Conservation (phyloP, 108 stramenopile species). For the Parmales sp. region DNA sequence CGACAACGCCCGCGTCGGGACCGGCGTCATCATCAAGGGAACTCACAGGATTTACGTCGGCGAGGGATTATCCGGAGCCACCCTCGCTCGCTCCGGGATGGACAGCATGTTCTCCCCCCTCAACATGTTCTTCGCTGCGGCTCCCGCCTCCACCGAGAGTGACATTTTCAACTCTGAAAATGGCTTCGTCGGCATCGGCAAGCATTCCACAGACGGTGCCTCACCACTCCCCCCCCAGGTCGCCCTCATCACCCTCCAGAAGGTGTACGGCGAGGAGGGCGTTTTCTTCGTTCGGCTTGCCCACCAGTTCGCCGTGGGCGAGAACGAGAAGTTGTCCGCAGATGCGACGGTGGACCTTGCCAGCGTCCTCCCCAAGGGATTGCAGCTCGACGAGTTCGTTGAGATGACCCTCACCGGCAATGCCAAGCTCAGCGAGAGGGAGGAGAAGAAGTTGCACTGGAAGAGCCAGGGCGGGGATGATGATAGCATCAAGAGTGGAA, state of each 20-base stretch:
- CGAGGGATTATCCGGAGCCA: constrained; percentile 38
- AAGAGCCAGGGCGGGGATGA: background rate
- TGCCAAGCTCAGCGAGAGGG: constrained; percentile 26
- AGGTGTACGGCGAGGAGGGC: constrained; percentile 13
- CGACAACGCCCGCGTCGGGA: constrained; percentile 62
- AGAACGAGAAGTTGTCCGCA: constrained; percentile 41
- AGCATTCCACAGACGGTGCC: background rate
- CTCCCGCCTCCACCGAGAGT: background rate
- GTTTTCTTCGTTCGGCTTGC: constrained; percentile 64
- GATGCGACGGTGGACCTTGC: constrained; percentile 48
- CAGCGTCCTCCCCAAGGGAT: constrained; percentile 18
- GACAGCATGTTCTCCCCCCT: constrained; percentile 63
- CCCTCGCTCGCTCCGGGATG: constrained; percentile 47
- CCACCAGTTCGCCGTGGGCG: constrained; percentile 70
- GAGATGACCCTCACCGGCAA: constrained; percentile 58
- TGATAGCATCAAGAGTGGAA: background rate
- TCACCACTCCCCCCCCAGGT: constrained; percentile 45
- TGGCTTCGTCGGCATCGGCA: constrained; percentile 5
- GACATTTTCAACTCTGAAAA: background rate
- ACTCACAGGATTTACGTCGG: constrained; percentile 70
- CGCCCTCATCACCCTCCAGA: constrained; percentile 49
- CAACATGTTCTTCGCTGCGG: constrained; percentile 50
- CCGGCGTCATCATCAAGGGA: constrained; percentile 69
- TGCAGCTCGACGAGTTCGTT: constrained; percentile 16
- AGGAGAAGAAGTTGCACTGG: constrained; percentile 28